Conservation (phyloP, 345 rosid species). For the Lumnitzera racemosa region DNA sequence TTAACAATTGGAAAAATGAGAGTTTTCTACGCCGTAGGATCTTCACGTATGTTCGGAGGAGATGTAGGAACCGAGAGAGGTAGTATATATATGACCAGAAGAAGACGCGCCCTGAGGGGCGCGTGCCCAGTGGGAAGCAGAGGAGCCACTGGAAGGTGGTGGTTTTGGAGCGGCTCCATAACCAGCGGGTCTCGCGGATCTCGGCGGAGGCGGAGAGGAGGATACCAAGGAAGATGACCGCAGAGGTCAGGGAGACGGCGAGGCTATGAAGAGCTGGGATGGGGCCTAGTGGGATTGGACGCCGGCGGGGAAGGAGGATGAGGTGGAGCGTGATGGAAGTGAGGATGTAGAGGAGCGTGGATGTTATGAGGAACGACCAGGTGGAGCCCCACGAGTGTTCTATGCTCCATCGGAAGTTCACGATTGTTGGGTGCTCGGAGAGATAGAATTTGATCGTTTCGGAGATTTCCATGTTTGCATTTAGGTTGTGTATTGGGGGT, state of each 20-base stretch:
- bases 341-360: constrained; percentile 47
- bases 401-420: constrained; percentile 84
- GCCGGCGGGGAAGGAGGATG: constrained; percentile 28
- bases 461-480: constrained; percentile 4
- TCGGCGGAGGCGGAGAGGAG: constrained; percentile 71
- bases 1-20: constrained; percentile 50
- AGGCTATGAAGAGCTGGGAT: constrained; percentile 85
- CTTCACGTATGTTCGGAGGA: constrained; percentile 59
- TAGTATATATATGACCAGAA: constrained; percentile 94
- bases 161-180: constrained; percentile 53
- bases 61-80: constrained; percentile 79
- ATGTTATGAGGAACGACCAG: constrained; percentile 64
- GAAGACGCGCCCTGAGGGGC: constrained; percentile 97
- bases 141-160: constrained; percentile 88
- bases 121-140: constrained; percentile 91
- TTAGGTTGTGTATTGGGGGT: no score
- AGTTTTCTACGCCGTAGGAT: constrained; percentile 44
- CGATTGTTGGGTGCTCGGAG: constrained; percentile 69
- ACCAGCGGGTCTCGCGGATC: constrained; percentile 85
- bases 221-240: constrained; percentile 59
- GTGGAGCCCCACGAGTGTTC: constrained; percentile 81
- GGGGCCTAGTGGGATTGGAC: constrained; percentile 57
- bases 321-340: constrained; percentile 46
- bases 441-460: constrained; percentile 34
- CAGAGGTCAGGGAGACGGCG: constrained; percentile 43